phyloP scores from a whole-genome alignment of 768 basidiomycete genomes.

The Dacryopinax primogenitus region DNA sequence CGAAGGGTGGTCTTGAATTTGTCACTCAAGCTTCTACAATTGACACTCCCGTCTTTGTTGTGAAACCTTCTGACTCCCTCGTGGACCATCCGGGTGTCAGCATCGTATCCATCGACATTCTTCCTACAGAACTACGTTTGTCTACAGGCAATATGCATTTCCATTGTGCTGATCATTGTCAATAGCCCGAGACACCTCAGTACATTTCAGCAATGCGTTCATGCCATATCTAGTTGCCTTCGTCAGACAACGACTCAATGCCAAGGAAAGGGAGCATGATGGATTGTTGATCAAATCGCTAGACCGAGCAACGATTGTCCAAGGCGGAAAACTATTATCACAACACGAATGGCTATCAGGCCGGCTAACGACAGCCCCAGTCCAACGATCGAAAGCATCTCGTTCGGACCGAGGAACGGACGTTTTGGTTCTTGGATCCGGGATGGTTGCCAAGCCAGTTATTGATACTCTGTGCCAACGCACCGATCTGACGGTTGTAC shows the following conservation, averaged over 20 bases:
- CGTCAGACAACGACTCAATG: constrained; percentile 33
- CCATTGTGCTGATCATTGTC: background rate
- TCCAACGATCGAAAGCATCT: background rate
- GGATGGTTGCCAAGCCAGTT: constrained; percentile 90
- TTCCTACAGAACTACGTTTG: constrained; percentile 59
- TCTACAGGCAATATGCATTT: background rate
- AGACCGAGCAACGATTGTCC: constrained; percentile 57
- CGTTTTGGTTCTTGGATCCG: constrained; percentile 74
- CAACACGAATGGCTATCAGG: constrained; percentile 47
- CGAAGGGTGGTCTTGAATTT: constrained; percentile 78
- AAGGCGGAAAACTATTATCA: constrained; percentile 40
- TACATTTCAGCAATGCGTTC: constrained; percentile 56
- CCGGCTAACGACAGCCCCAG: constrained; percentile 31
- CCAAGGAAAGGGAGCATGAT: constrained; percentile 18
- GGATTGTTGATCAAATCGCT: constrained; percentile 35
- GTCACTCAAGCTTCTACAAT: constrained; percentile 64
- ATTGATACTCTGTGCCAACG: constrained; percentile 57
- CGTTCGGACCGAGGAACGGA: constrained; percentile 28
- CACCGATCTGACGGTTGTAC: constrained; percentile 51
- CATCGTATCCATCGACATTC: constrained; percentile 83
- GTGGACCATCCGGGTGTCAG: constrained; percentile 38
- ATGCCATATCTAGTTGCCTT: constrained; percentile 54
- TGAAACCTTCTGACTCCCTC: constrained; percentile 34
- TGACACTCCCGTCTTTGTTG: constrained; percentile 50
- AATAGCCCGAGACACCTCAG: constrained; percentile 54